Evolutionary conservation across 2,329 filamentous ascomycete species (phyloP), one percentile per base, ranked within the genome.

Genomic region (Ceratocystis cacaofunesta): DNA sequence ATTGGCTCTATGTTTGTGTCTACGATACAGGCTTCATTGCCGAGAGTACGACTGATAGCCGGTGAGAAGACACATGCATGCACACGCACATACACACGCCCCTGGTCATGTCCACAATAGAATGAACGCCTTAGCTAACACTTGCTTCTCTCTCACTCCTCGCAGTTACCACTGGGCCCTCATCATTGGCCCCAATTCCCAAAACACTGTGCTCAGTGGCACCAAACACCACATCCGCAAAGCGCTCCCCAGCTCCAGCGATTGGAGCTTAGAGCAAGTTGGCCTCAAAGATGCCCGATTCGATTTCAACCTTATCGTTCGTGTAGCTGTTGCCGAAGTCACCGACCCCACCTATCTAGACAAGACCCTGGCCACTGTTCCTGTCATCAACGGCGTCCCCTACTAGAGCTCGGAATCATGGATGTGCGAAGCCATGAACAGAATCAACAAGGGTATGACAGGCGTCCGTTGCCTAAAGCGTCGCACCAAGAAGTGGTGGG

Each of bases 311-410:
- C 63, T 67, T 4, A 52, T 63, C 32, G 50, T 62, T n/a, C 58
- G 66, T 30, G 50, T 67, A 32, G 60, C 66, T 30, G 41, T 67
- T 48, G 66, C 36, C 25, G 63, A 67, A 32, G 58, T 67, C 30
- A 61, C 63, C 28, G 63, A 67, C n/a, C 41, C 36, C 2, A 7
- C 57, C 2, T 48, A 52, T 30, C 57, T 67, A n/a, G 61, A 58
- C 10, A 62, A 57, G 25, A 48, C 46, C 22, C 57, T 67, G n/a
- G 44, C 28, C 36, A 30, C 62, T 28, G 52, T 63, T 52, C 63
- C 60, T 48, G 30, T 66, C 10, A 52, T 48, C 25, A 25, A 43
- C 28, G 58, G 32, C 22, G 44, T 62, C n/a, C 36, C 28, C 19
- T 30, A 58, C 41, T 62, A 64, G 62, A 57, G 19, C 32, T 67